Evolutionary conservation across 768 basidiomycete genomes (phyloP).

Genomic region (Hortiboletus flavorubellus): DNA sequence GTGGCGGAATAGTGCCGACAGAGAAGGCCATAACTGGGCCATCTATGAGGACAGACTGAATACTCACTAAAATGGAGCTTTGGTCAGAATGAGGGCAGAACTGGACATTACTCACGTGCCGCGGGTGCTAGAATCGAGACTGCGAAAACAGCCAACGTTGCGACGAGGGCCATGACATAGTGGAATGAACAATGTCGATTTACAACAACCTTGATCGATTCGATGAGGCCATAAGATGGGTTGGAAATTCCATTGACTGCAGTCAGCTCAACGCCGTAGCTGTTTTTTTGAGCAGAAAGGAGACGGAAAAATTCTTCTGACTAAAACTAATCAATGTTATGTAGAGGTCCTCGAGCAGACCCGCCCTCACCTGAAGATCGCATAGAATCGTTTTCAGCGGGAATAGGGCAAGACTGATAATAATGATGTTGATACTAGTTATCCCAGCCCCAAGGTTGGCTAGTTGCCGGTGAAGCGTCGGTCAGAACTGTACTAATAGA

Average conservation of each 20-base stretch:
- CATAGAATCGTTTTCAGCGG: conserved; percentile 10
- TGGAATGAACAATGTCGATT: conserved; percentile 6
- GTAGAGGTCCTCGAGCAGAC: too few relatives aligned
- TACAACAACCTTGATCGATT: not conserved
- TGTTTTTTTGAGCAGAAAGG: conserved; percentile 1
- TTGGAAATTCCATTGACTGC: conserved; percentile 15
- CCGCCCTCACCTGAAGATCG: conserved; percentile 9
- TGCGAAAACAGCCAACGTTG: conserved; percentile 3
- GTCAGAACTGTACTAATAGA: too few relatives aligned
- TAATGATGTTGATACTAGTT: conserved; percentile 14
- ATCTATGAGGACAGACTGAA: conserved; percentile 14
- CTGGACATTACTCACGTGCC: conserved; percentile 7
- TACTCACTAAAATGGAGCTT: conserved; percentile 2
- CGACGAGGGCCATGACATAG: conserved; percentile 7
- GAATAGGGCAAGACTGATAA: conserved; percentile 12
- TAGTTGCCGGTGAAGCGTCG: not conserved
- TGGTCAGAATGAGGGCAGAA: not conserved
- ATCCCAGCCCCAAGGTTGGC: conserved; percentile 11
- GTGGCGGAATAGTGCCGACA: conserved; percentile 14
- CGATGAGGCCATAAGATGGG: conserved; percentile 6
- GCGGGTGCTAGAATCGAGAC: conserved; percentile 10
- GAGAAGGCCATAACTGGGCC: conserved; percentile 11
- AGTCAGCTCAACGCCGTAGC: conserved; percentile 2
- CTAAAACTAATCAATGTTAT: not conserved
- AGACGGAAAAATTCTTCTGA: conserved; percentile 21